Evolutionary conservation across 306 rosid genomes (phyloP).

Genomic region (Rosa multiflora): DNA sequence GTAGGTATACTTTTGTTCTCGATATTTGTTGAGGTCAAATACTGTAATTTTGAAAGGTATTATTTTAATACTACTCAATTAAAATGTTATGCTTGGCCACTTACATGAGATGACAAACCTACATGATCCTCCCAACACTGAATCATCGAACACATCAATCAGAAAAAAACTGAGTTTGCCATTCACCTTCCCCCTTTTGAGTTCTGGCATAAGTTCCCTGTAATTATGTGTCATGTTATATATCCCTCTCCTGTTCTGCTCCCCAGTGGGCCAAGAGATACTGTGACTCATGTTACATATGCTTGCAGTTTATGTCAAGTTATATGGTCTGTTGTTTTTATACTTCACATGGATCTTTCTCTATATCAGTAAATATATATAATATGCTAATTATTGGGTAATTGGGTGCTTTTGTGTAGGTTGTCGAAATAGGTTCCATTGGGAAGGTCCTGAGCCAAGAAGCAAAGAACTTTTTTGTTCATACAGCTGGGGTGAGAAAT

Average conservation of each 20-base stretch:
- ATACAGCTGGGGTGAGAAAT: constrained; percentile 67
- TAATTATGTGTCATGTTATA: neutral
- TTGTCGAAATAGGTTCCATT: constrained; percentile 81
- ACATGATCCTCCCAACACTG: neutral
- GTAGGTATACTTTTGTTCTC: constrained; percentile 57
- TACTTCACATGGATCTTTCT: neutral
- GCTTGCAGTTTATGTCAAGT: neutral
- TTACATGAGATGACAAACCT: neutral
- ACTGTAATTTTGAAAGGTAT: neutral
- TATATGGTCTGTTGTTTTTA: neutral
- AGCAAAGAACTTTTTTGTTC: constrained; percentile 55
- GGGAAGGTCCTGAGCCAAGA: constrained; percentile 74
- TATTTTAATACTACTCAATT: neutral
- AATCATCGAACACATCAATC: neutral
- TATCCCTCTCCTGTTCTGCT: neutral
- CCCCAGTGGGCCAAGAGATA: neutral
- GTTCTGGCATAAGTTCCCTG: neutral
- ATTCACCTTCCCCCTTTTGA: no score
- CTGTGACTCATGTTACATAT: neutral
- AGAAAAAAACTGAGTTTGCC: neutral
- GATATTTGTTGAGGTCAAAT: constrained; percentile 11
- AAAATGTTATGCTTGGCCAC: neutral
- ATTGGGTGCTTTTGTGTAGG: constrained; percentile 41
- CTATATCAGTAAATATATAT: neutral
- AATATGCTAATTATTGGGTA: constrained; percentile 19